Evolutionary conservation across 1,284 basidiomycete species (phyloP).

Genomic region (Boletellus deceptivus): DNA sequence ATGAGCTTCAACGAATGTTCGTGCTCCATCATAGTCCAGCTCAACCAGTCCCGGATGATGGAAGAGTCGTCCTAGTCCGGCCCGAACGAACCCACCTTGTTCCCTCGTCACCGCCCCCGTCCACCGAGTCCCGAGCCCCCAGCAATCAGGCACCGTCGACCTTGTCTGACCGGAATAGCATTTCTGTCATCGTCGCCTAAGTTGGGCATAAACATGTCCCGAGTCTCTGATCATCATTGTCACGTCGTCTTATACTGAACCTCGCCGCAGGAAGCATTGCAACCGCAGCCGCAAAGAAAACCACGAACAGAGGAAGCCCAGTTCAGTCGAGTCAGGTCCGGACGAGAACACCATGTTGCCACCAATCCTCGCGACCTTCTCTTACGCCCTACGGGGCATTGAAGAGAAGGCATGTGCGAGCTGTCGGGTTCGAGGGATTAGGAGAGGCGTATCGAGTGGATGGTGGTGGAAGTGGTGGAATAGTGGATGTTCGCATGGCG

Average conservation of each 20-base stretch:
- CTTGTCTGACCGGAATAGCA: not conserved
- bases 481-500: not conserved
- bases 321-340: not conserved
- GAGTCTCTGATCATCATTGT: slow-evolving; percentile 4
- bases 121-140: too few species aligned
- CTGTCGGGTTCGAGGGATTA: not conserved
- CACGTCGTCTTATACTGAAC: slow-evolving; percentile 1
- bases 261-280: not conserved
- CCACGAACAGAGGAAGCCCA: too few species aligned
- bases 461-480: not conserved
- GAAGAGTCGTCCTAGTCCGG: too few species aligned
- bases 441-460: not conserved
- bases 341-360: not conserved
- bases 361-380: slow-evolving; percentile 10
- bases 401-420: slow-evolving; percentile 11
- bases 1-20: too few species aligned
- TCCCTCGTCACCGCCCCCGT: not conserved
- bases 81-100: too few species aligned
- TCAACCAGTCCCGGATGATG: too few species aligned
- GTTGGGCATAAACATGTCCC: not conserved
- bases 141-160: too few species aligned
- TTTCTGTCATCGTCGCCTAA: not conserved
- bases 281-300: not conserved
- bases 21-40: too few species aligned
- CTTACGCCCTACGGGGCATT: slow-evolving; percentile 19